phyloP scores from a whole-genome alignment of 2,329 filamentous ascomycete genomes.

The Diaporthe amygdali region DNA sequence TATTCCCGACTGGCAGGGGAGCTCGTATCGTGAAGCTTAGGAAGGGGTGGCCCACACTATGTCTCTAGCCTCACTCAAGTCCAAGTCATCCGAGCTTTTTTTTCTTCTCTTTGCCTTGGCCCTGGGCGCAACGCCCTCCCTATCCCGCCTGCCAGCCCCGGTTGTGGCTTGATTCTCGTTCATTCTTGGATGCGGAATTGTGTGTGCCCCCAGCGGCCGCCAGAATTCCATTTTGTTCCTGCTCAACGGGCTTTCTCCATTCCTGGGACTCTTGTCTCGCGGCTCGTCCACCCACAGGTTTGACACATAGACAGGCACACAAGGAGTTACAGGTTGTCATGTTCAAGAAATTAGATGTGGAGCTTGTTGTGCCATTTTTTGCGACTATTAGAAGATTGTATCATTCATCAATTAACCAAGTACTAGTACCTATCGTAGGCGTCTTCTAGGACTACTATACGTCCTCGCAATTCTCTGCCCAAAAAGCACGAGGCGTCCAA shows the following conservation, averaged over 20 bases:
- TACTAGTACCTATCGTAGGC: neutral
- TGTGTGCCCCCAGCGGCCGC: neutral
- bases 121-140: neutral
- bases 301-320: neutral
- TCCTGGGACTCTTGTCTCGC: neutral
- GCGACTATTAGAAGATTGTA: neutral
- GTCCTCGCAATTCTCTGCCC: neutral
- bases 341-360: neutral
- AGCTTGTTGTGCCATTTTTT: neutral
- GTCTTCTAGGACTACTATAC: neutral
- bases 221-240: neutral
- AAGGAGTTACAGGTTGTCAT: neutral
- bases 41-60: neutral
- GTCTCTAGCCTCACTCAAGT: neutral
- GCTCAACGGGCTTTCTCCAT: neutral
- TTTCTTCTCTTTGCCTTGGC: neutral
- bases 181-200: neutral
- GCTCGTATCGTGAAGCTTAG: neutral
- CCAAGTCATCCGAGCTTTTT: neutral
- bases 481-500: neutral
- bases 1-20: neutral
- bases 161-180: neutral
- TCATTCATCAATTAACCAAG: neutral
- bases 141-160: neutral
- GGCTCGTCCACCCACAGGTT: too few species aligned